Evolutionary conservation across 2,329 filamentous ascomycete species (phyloP), one percentile per base, ranked within the genome.

Genomic region (Cladophialophora carrionii): DNA sequence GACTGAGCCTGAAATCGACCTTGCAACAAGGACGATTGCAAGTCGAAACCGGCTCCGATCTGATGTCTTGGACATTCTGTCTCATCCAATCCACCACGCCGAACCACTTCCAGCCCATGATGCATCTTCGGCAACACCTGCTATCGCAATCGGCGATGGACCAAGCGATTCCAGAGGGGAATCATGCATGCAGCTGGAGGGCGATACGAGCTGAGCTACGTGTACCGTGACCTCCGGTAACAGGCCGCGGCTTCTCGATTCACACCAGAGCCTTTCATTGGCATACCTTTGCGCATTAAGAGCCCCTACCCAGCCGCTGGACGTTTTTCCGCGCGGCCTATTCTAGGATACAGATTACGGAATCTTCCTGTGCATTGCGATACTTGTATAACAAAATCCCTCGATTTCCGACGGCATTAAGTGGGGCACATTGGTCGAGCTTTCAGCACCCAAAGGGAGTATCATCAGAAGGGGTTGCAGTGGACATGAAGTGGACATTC

Each of bases 1-100:
- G 14, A 4, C 46, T 7, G 57, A 61, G 9, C 24, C 46, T 14
- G 64, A 61, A 31, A 60, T 56, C 8, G 64, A 64, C 26, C 55
- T 61, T 32, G 48, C 60, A 26, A 20, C 48, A 26, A 6, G 52
- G 9, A 51, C 26, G 9, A n/a, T 53, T 20, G 57, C 26, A 17
- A 54, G 41, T 41, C 9, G 31, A 20, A 17, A 60, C 20, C 10
- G 6, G 48, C 46, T n/a, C 9, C 8, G 41, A 5, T 37, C 31
- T 24, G 20, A 51, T 53, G 57, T 51, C 9, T 52, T 37, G 6
- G 31, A 22, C 41, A 37, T 26, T 7, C 10, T 41, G n/a, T 37
- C 31, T 20, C 29, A 6, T 4, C 48, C 57, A 41, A 20, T 20
- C 2, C 26, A 41, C 29, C 46, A 26, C 46, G 17, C 6, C 22